Conservation (phyloP, 192 early-diverging fungal species). For the Podila epigama region DNA sequence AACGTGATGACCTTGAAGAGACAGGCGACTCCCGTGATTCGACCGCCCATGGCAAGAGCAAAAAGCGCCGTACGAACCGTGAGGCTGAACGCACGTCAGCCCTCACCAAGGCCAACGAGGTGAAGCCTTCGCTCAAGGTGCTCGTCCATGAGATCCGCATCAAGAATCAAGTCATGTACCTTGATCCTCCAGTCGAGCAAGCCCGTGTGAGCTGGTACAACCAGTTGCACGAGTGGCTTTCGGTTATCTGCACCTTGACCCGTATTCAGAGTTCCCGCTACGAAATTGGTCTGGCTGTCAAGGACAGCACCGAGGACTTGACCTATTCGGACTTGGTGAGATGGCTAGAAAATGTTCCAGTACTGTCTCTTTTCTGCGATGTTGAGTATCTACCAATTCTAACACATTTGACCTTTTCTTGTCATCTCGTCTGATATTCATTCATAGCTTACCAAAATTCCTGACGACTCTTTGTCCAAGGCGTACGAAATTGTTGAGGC, state of each 20-base stretch:
- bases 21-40: conserved; percentile 53
- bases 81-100: conserved; percentile 48
- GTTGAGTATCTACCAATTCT: neutral
- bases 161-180: conserved; percentile 94
- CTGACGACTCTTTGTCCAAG: conserved; percentile 67
- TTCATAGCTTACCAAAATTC: conserved; percentile 71
- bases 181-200: conserved; percentile 95
- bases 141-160: conserved; percentile 90
- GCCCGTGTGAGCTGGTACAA: conserved; percentile 88
- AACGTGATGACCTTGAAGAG: conserved; percentile 55
- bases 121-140: conserved; percentile 70
- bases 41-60: conserved; percentile 55
- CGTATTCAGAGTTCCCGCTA: conserved; percentile 92
- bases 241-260: conserved; percentile 83
- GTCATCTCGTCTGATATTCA: conserved; percentile 1
- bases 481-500: conserved; percentile 88
- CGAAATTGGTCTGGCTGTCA: conserved; percentile 77
- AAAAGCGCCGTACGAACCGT: conserved; percentile 36
- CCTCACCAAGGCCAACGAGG: conserved; percentile 45
- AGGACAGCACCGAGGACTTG: conserved; percentile 61
- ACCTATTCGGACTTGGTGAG: conserved; percentile 71
- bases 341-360: neutral
- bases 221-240: conserved; percentile 95
- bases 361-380: neutral
- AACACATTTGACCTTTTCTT: neutral